Base-by-base conservation (phyloP, 495 filamentous ascomycete genomes). In the Lepraria neglecta region DNA sequence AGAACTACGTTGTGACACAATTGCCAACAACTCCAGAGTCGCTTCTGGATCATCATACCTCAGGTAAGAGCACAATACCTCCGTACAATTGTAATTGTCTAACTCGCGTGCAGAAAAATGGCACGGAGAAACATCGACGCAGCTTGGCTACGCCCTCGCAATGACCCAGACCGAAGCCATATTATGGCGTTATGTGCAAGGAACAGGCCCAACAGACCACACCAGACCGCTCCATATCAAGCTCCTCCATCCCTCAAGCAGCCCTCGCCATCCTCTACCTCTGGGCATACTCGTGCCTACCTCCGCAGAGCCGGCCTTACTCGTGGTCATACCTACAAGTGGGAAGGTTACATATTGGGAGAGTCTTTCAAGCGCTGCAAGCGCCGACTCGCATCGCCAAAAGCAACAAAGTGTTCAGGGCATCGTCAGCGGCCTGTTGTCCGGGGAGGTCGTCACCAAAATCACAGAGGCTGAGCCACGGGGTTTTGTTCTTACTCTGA, bases 281-380 rank as follows among this genome's bases (percentile, higher is more conserved):
- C 76, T 96, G 19, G 95, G 91, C 40, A 78, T 86, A 50, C 78
- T 99, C 19, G 83, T 97, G 12, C 84, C 88, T 1, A 88, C 87
- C 28, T 84, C 84, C 27, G 79, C 82, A 17, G 87, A 91, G 47
- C 89, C 92, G 3, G 94, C 92, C 3, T 76, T 97, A 14, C 82
- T 98, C 21, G 77, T 96, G 14, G 77, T 99, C 12, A 86, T 90
- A 74, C 90, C 91, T 2, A 80, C 80, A 19, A 90, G 79, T 40
- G 94, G 94, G 33, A 92, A 85, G 70, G 82, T 97, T 51, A 83
- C 87, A 42, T 99, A 92, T 72, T 99, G 92, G 92, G 95, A 97
- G 70, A 91, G 89, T 30, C 85, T 97, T 52, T 87, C 91, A 21
- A 88, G 83, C 72, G 90, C 89, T 30, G 84, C 89, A 30, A 87